Conservation (phyloP, 306 rosid species). For the Cucurbita ficifolia region DNA sequence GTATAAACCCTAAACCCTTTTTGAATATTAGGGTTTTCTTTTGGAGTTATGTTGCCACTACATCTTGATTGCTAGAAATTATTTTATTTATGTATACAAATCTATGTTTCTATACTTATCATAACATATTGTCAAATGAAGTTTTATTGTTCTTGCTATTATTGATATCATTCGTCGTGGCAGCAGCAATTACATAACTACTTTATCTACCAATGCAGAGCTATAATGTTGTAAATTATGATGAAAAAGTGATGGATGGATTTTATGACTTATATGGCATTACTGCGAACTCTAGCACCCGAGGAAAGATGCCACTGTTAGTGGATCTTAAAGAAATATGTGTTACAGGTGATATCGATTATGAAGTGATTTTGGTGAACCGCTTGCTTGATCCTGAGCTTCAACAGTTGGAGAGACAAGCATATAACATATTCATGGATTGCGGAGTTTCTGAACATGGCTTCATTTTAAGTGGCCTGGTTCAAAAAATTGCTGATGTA, state of each 20-base stretch:
- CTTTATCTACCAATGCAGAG: constrained; percentile 27
- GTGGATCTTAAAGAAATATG: constrained; percentile 55
- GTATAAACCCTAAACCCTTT: no score
- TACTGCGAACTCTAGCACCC: constrained; percentile 39
- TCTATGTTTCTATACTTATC: not conserved
- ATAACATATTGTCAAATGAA: not conserved
- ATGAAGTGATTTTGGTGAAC: constrained; percentile 74
- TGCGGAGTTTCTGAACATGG: constrained; percentile 47
- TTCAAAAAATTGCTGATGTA: constrained; percentile 79
- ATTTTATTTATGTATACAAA: not conserved
- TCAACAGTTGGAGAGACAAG: constrained; percentile 58
- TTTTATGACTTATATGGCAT: constrained; percentile 81
- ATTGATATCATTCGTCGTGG: not conserved
- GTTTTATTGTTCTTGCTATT: not conserved
- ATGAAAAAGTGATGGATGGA: constrained; percentile 86
- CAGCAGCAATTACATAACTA: not conserved
- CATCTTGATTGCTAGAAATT: no score
- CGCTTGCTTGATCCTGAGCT: constrained; percentile 53
- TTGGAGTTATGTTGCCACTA: no score
- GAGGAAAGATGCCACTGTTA: constrained; percentile 88
- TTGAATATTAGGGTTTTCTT: no score
- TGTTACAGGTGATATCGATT: constrained; percentile 45
- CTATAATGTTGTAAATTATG: constrained; percentile 70
- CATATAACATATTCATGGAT: constrained; percentile 29
- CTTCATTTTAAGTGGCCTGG: constrained; percentile 46